Conservation (phyloP, 371 early-diverging fungal species). For the Mucor irregularis region DNA sequence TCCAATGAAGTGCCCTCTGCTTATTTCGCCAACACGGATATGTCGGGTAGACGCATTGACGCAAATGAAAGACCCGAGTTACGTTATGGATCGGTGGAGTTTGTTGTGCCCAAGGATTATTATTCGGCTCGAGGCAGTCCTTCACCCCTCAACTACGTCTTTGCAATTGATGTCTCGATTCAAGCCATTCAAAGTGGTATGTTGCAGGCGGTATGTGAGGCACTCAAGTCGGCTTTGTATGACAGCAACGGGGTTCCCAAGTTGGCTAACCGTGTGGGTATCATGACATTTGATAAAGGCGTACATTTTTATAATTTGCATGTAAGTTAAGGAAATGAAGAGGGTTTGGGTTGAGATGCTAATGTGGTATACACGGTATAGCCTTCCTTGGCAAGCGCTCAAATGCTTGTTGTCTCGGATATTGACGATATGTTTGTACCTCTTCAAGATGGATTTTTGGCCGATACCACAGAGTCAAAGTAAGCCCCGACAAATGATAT, state of each 20-base stretch:
- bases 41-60: conserved; percentile 92
- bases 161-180: conserved; percentile 95
- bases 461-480: conserved; percentile 77
- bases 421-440: conserved; percentile 93
- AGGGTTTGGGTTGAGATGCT: not conserved
- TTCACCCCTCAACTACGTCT: conserved; percentile 76
- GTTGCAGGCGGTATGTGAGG: conserved; percentile 68
- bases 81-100: conserved; percentile 88
- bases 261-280: conserved; percentile 65
- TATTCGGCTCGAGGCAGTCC: conserved; percentile 62
- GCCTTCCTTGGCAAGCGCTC: conserved; percentile 80
- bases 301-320: conserved; percentile 94
- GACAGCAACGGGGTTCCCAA: conserved; percentile 25
- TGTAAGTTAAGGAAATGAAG: conserved; percentile 43
- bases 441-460: conserved; percentile 87
- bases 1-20: conserved; percentile 87
- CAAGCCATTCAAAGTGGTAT: conserved; percentile 84
- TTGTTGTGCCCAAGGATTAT: conserved; percentile 81
- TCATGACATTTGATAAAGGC: conserved; percentile 88
- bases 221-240: conserved; percentile 77
- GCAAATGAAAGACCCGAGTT: conserved; percentile 88
- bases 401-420: conserved; percentile 97
- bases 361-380: conserved; percentile 19
- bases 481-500: conserved; percentile 19
- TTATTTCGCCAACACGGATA: conserved; percentile 95